phyloP scores from a whole-genome alignment of 129 eudicot species.

The Centrapalus pauciflorus region DNA sequence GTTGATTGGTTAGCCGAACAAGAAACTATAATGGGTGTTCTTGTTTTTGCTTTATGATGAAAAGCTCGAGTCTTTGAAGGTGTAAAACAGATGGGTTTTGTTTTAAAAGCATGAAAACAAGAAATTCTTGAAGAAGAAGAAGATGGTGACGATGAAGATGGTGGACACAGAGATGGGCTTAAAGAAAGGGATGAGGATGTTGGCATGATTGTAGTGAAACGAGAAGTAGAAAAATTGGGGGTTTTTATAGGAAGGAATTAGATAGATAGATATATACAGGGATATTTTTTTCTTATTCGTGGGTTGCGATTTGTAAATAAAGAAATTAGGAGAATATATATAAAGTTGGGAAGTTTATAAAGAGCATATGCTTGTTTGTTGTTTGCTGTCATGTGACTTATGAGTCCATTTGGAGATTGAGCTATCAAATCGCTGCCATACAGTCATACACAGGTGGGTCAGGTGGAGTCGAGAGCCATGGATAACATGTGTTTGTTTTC shows the following conservation, averaged over 20 bases:
- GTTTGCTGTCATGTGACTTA: too few relatives aligned
- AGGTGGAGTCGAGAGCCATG: too few relatives aligned
- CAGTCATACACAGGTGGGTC: too few relatives aligned
- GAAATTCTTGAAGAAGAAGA: conserved; percentile 18
- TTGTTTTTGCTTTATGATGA: neutral
- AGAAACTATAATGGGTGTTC: conserved; percentile 14
- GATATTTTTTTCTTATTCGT: neutral
- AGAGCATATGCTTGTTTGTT: conserved; percentile 22
- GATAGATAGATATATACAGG: conserved; percentile 10
- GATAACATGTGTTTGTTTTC: too few relatives aligned
- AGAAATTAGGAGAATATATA: neutral
- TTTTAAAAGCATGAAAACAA: conserved; percentile 23
- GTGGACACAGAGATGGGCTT: conserved; percentile 42
- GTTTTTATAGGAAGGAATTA: conserved; percentile 4
- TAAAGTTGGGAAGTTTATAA: neutral
- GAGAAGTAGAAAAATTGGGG: neutral
- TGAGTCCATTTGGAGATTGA: conserved; percentile 5
- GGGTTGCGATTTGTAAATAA: neutral
- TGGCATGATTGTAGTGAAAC: conserved; percentile 31
- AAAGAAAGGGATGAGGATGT: conserved; percentile 47
- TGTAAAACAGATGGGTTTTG: conserved; percentile 33
- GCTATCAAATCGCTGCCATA: conserved; percentile 1
- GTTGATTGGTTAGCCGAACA: conserved; percentile 33
- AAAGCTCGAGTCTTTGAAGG: conserved; percentile 22
- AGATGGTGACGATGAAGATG: conserved; percentile 17